These are phyloP conservation scores for Copromyces sp. DNA, from an alignment of 495 filamentous ascomycete species.

Conservation along the genomic window DNA sequence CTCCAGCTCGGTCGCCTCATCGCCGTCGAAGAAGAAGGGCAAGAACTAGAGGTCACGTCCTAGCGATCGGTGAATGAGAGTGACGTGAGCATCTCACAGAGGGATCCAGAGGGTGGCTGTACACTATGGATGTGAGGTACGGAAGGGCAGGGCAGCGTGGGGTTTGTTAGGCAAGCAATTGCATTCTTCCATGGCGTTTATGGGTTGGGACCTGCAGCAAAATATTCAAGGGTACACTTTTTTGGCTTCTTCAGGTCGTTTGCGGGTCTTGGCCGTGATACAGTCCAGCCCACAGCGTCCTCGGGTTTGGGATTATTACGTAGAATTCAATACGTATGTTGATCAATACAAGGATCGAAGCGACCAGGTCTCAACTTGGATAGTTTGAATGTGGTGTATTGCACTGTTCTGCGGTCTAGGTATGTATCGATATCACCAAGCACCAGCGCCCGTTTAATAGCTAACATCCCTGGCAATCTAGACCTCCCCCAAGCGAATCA, in stretches of 20 bases:
- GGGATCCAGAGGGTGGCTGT: slow-evolving; percentile 1
- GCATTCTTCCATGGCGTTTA: slow-evolving; percentile 25
- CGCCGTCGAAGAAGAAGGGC: slow-evolving; percentile 54
- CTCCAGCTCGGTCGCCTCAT: background rate
- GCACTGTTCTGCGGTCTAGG: background rate
- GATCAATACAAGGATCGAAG: background rate
- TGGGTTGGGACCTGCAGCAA: slow-evolving; percentile 10
- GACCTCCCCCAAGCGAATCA: background rate
- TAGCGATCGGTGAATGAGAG: background rate
- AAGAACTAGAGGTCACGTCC: slow-evolving; percentile 50
- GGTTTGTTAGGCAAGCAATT: background rate
- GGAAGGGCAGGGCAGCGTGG: background rate
- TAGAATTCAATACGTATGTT: background rate
- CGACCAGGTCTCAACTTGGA: background rate
- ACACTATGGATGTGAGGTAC: slow-evolving; percentile 9
- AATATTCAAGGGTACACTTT: background rate
- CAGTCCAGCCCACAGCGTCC: background rate
- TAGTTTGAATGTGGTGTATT: background rate
- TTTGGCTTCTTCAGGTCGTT: slow-evolving; percentile 1
- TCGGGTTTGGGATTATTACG: background rate
- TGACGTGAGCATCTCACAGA: background rate
- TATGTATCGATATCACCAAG: background rate
- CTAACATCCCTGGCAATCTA: background rate
- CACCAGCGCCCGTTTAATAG: background rate
- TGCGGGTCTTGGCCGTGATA: background rate